Evolutionary conservation across 148 eudicot species (phyloP), one percentile per base, ranked within the genome.

Genomic region (Rhododendron williamsianum): DNA sequence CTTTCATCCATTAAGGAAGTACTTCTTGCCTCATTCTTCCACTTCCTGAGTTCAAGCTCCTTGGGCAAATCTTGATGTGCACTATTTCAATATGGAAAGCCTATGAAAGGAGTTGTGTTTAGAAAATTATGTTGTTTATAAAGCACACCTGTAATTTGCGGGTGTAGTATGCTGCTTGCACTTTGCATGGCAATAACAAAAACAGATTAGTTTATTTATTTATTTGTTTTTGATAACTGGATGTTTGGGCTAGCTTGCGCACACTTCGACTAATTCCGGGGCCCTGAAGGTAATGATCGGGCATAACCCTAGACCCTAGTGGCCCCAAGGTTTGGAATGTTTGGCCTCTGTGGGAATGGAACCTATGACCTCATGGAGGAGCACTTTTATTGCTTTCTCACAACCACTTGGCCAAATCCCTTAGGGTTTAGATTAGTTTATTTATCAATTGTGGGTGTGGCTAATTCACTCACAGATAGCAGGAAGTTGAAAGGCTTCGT

Each of bases 401-500:
- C 41, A 38, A 38, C 41, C 41, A 38, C 5, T 38, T 38, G 41
- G 41, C 41, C 41, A 38, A 38, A 38, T 38, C 5, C 41, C 41
- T 3, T 38, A 3, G 41, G 41, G 41, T 38, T 38, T 45, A 74
- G 49, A 49, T 48, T 81, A 86, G 88, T 91, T 87, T 87, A 77
- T 87, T 54, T 86, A 87, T 87, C 87, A 88, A 85, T 81, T 82
- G 78, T 92, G 90, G 95, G 97, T 96, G 74, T 92, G 90, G 95
- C 98, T 96, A 93, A 96, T 92, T 89, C 86, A 91, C 77, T 93
- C 88, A 90, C 95, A 94, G 95, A 94, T 90, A 88, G 91, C 98
- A 96, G 99, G 99, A 94, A 91, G 99, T 96, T 85, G 98, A 96
- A 89, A 90, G 89, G 84, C 93, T 94, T 82, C 97, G 99, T 60